Evolutionary conservation across 176 grass and related monocot species (phyloP), one percentile per base, ranked within the genome.

Genomic region (Aegilops bicornis): DNA sequence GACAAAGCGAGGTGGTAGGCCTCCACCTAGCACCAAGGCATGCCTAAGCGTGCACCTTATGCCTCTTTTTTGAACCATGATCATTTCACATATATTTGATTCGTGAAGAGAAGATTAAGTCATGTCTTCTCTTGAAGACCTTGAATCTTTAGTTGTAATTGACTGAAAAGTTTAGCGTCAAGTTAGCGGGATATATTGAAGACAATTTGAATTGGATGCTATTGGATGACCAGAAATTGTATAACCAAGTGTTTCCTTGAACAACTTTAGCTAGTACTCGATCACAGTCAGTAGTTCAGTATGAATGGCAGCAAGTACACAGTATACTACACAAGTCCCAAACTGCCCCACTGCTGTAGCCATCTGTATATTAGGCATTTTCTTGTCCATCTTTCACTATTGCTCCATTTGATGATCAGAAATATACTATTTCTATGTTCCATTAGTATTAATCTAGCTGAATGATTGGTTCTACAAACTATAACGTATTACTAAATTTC

Each of bases 111-210:
- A 23, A 64, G n/a, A 17, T 64, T 52, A 45, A 72, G 15, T 71
- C 6, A 10, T 73, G 54, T 72, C 13, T 84, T 73, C 5, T 48
- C 25, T 56, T 4, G 42, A 63, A 63, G 58, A 22, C 20, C 13
- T 11, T 50, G 52, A 45, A 64, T 84, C n/a, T 68, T 87, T 77
- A 15, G 11, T 87, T 87, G 20, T 35, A 45, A 61, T 63, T 29
- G 27, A 47, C 78, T 83, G 73, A 29, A 35, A 82, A 40, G 14
- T 79, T 52, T 40, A 35, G 42, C 31, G 47, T 78, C 29, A 77
- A 85, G 13, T 77, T 59, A 74, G 35, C 52, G 72, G 31, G n/a
- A 42, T 83, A 61, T 71, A 30, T 25, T 37, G 19, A 10, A 23
- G 15, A 6, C 69, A 4, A 33, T 20, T 30, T 42, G 70, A 67